These are phyloP conservation scores for Trametes gibbosa DNA, from an alignment of 768 basidiomycete species.

Conservation along the genomic window DNA sequence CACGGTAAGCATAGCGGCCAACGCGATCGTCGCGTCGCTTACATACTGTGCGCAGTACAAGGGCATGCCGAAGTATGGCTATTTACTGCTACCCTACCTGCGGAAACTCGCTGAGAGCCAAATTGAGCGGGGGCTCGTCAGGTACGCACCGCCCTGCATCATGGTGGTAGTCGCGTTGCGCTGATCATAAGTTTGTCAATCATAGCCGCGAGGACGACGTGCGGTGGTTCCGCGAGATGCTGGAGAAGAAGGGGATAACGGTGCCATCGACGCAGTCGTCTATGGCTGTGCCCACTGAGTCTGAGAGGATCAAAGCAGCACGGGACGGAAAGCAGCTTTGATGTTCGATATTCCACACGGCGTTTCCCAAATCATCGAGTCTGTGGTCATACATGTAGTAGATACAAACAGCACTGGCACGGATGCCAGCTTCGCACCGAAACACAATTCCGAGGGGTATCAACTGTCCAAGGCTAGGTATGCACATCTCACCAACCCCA, in stretches of 20 bases:
- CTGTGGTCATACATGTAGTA: neutral
- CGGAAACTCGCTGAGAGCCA: slow-evolving; percentile 30
- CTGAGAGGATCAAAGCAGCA: slow-evolving; percentile 1
- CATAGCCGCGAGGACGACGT: slow-evolving; percentile 10
- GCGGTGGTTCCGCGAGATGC: slow-evolving; percentile 12
- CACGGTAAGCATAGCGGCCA: slow-evolving; percentile 28
- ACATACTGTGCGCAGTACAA: slow-evolving; percentile 22
- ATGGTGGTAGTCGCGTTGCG: neutral
- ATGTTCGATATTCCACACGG: neutral
- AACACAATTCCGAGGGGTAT: neutral
- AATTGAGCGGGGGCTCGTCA: slow-evolving; percentile 32
- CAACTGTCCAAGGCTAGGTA: neutral
- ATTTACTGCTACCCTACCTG: slow-evolving; percentile 32
- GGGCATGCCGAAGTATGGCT: slow-evolving; percentile 27
- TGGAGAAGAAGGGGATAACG: slow-evolving; percentile 4
- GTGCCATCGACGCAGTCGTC: slow-evolving; percentile 2
- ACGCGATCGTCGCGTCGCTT: neutral
- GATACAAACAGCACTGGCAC: neutral
- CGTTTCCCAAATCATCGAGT: neutral
- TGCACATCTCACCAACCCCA: neutral
- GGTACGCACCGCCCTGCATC: slow-evolving; percentile 15
- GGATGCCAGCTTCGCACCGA: neutral
- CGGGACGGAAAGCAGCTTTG: neutral
- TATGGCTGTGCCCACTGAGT: neutral
- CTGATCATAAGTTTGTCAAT: neutral